Evolutionary conservation across 257 asterid genomes (phyloP).

Genomic region (Leonotis leonurus): DNA sequence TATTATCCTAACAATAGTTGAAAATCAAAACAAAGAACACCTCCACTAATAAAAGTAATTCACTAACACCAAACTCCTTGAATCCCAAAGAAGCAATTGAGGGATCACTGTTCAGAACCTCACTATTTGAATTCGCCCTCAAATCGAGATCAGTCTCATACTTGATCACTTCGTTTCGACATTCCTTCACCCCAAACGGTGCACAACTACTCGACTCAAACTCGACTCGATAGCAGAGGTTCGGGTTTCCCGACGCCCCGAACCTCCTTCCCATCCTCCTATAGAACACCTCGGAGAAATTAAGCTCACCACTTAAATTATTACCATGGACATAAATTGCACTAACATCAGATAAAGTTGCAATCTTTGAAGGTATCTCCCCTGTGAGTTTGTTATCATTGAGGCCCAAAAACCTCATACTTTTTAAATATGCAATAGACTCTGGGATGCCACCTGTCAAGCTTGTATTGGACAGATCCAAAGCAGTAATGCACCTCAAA

Average conservation of each 20-base stretch:
- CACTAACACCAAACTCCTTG: conserved; percentile 13
- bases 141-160: conserved; percentile 20
- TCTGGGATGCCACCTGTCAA: conserved; percentile 73
- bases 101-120: too few species aligned
- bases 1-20: background rate
- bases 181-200: conserved; percentile 66
- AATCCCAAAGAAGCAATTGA: conserved; percentile 29
- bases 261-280: conserved; percentile 73
- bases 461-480: conserved; percentile 73
- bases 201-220: conserved; percentile 21
- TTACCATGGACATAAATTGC: conserved; percentile 76
- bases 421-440: conserved; percentile 42
- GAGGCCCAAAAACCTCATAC: conserved; percentile 68
- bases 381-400: conserved; percentile 71
- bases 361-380: conserved; percentile 45
- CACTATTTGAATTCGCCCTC: too few species aligned
- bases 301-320: conserved; percentile 73
- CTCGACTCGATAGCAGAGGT: conserved; percentile 50
- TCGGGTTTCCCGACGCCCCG: conserved; percentile 83
- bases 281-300: conserved; percentile 54
- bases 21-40: conserved; percentile 20
- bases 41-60: conserved; percentile 24
- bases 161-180: conserved; percentile 32
- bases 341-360: conserved; percentile 43
- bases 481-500: conserved; percentile 29